phyloP scores from a whole-genome alignment of 345 rosid species.

The Hypericum perforatum region DNA sequence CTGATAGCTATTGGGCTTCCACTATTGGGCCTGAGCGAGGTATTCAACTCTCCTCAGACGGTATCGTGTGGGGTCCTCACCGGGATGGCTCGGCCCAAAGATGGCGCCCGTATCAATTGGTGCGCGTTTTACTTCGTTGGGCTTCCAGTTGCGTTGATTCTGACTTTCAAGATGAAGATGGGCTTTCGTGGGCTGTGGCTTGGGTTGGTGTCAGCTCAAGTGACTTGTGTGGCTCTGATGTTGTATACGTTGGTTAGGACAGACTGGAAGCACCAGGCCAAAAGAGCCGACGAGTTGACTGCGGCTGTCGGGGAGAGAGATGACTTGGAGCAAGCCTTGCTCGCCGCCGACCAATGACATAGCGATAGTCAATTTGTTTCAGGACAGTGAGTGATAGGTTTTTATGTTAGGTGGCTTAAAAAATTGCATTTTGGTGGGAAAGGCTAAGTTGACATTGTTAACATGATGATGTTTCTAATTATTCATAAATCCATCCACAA shows the following conservation, averaged over 20 bases:
- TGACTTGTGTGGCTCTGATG: conserved; percentile 26
- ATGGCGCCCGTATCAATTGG: conserved; percentile 38
- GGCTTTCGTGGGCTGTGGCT: conserved; percentile 41
- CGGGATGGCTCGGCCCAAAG: conserved; percentile 43
- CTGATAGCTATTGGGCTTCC: conserved; percentile 36
- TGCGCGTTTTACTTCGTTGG: conserved; percentile 46
- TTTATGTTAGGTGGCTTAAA: no score
- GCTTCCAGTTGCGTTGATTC: conserved; percentile 27
- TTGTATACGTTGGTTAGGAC: conserved; percentile 25
- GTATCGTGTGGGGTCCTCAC: conserved; percentile 43
- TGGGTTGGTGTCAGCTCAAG: conserved; percentile 38
- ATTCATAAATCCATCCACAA: no score
- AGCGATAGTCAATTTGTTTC: no score
- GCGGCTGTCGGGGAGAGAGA: conserved; percentile 9
- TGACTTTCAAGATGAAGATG: conserved; percentile 26
- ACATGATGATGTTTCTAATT: no score
- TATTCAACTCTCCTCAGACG: conserved; percentile 53
- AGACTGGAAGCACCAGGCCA: conserved; percentile 32
- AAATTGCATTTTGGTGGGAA: no score
- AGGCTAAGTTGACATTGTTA: no score
- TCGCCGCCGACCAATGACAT: no score
- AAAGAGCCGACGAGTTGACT: conserved; percentile 32
- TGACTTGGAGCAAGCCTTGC: no score
- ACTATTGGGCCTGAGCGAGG: conserved; percentile 42
- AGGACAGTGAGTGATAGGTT: no score